phyloP scores from a whole-genome alignment of 768 basidiomycete genomes.

The Hygrophorus russula region DNA sequence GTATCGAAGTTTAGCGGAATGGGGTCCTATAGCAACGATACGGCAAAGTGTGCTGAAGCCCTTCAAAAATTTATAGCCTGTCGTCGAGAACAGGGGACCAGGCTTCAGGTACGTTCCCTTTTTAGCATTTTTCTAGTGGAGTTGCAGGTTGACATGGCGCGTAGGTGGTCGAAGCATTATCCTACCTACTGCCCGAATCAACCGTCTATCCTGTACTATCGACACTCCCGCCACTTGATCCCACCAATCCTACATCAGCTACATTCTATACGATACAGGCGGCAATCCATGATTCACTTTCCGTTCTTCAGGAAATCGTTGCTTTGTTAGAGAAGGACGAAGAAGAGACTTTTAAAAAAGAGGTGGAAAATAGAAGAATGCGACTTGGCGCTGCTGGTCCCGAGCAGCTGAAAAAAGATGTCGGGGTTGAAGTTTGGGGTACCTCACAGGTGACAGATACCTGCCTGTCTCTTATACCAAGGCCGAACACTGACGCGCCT shows the following conservation, averaged over 20 bases:
- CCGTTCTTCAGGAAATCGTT: constrained; percentile 63
- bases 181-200: constrained; percentile 67
- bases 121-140: not conserved
- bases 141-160: constrained; percentile 2
- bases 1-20: not conserved
- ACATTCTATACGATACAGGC: constrained; percentile 45
- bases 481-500: constrained; percentile 6
- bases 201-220: constrained; percentile 50
- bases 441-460: constrained; percentile 40
- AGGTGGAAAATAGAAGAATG: constrained; percentile 68
- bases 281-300: constrained; percentile 60
- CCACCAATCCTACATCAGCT: constrained; percentile 60
- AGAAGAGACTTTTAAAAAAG: constrained; percentile 40
- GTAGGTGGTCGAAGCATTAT: constrained; percentile 64
- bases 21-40: constrained; percentile 45
- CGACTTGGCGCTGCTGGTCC: constrained; percentile 59
- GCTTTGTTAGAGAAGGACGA: constrained; percentile 54
- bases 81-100: constrained; percentile 48
- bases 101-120: constrained; percentile 35
- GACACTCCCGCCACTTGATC: constrained; percentile 60
- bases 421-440: constrained; percentile 53
- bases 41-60: constrained; percentile 66
- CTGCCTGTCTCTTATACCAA: not conserved
- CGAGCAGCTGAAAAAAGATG: constrained; percentile 48
- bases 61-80: constrained; percentile 68